Conservation (phyloP, 2,329 filamentous ascomycete genomes). For the Neonectria faginata region DNA sequence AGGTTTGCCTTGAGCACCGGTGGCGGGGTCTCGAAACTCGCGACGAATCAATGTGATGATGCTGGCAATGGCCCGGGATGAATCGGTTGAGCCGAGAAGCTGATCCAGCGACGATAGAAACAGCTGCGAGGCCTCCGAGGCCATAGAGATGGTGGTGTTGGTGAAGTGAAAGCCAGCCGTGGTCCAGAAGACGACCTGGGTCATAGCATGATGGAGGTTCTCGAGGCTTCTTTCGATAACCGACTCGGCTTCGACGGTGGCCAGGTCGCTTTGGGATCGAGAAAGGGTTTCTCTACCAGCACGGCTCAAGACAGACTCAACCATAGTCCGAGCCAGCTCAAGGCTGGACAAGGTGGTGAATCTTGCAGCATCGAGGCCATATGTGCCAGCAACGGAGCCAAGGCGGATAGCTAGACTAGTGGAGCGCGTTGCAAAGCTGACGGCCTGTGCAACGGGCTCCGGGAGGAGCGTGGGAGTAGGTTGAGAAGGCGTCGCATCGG, state of each 20-base stretch:
- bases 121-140: constrained; percentile 68
- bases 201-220: constrained; percentile 67
- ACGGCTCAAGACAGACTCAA: constrained; percentile 65
- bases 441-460: constrained; percentile 65
- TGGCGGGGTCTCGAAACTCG: constrained; percentile 73
- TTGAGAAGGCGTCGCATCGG: constrained; percentile 37
- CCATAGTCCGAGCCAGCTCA: constrained; percentile 65
- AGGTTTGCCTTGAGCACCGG: constrained; percentile 67
- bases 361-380: constrained; percentile 64
- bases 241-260: constrained; percentile 65
- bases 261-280: constrained; percentile 59
- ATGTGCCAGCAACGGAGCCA: constrained; percentile 63
- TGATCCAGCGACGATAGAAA: constrained; percentile 71
- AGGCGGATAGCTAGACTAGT: constrained; percentile 68
- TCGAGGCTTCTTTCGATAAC: constrained; percentile 68
- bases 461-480: constrained; percentile 66
- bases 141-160: constrained; percentile 64
- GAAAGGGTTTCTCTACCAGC: constrained; percentile 64
- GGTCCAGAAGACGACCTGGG: constrained; percentile 70
- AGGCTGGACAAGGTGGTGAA: constrained; percentile 68
- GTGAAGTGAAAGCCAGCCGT: constrained; percentile 70
- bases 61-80: constrained; percentile 73
- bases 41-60: constrained; percentile 73
- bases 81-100: constrained; percentile 76
- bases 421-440: constrained; percentile 71